These are phyloP conservation scores for Xylaria longipes DNA, from an alignment of 495 filamentous ascomycete species.

Conservation along the genomic window DNA sequence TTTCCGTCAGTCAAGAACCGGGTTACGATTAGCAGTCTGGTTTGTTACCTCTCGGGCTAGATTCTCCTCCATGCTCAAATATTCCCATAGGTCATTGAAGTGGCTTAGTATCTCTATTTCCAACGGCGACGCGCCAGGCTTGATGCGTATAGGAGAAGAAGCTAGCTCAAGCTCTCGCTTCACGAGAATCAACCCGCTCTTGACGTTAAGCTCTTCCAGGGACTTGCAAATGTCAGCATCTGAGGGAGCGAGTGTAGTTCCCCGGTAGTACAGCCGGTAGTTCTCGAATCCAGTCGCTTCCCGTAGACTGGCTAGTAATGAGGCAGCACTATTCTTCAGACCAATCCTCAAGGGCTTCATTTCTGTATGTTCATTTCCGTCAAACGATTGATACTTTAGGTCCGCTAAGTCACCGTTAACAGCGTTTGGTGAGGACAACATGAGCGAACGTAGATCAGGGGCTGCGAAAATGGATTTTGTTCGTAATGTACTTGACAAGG, in stretches of 20 bases:
- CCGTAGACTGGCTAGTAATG: slow-evolving; percentile 67
- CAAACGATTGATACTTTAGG: slow-evolving; percentile 76
- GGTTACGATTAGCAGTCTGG: not conserved
- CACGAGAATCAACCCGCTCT: slow-evolving; percentile 68
- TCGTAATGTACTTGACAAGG: slow-evolving; percentile 56
- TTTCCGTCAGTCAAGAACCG: slow-evolving; percentile 31
- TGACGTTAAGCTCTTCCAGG: slow-evolving; percentile 63
- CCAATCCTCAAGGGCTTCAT: slow-evolving; percentile 67
- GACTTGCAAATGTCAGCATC: slow-evolving; percentile 57
- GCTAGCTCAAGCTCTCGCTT: slow-evolving; percentile 49
- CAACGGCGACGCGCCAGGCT: slow-evolving; percentile 57
- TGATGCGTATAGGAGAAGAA: slow-evolving; percentile 39
- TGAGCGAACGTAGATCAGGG: slow-evolving; percentile 54
- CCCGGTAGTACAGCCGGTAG: slow-evolving; percentile 62
- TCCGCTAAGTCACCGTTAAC: slow-evolving; percentile 65
- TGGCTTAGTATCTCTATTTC: slow-evolving; percentile 82
- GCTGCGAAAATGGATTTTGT: slow-evolving; percentile 54
- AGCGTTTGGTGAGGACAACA: slow-evolving; percentile 45
- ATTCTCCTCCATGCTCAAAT: slow-evolving; percentile 76
- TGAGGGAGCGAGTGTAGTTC: slow-evolving; percentile 54
- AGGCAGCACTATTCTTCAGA: slow-evolving; percentile 70
- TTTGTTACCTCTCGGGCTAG: slow-evolving; percentile 68
- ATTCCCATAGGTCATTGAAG: slow-evolving; percentile 83
- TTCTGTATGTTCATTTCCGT: slow-evolving; percentile 61
- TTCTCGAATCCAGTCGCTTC: slow-evolving; percentile 74